A percentile compares a stretch with the other conserved stretches of the same genome.
phyloP scores from a whole-genome alignment of 352 stramenopile genomes.

The Globisporangium mamillatum region DNA sequence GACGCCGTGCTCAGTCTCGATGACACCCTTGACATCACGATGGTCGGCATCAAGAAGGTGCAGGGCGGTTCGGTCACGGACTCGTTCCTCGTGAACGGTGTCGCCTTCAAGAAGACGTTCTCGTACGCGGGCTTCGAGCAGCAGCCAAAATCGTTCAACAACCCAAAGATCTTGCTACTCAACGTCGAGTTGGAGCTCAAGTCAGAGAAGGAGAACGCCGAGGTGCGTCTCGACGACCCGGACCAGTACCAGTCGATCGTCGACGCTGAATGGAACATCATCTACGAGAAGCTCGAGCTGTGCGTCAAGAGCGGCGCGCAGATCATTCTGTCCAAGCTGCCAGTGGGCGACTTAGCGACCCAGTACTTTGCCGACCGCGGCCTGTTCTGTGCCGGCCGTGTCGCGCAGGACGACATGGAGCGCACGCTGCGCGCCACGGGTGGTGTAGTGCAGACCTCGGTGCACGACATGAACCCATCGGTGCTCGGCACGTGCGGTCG shows the following conservation, averaged over 20 bases:
- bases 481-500: conserved; percentile 93
- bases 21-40: conserved; percentile 80
- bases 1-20: conserved; percentile 94
- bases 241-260: conserved; percentile 99
- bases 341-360: conserved; percentile 96
- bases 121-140: conserved; percentile 99
- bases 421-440: conserved; percentile 95
- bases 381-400: conserved; percentile 97
- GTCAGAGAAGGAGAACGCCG: conserved; percentile 98
- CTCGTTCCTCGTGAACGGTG: conserved; percentile 96
- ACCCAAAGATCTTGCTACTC: conserved; percentile 96
- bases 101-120: conserved; percentile 99
- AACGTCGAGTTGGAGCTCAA: conserved; percentile 99
- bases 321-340: conserved; percentile 97
- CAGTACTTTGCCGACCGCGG: conserved; percentile 99
- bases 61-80: conserved; percentile 96
- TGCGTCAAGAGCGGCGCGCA: conserved; percentile 92
- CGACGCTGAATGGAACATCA: conserved; percentile 99
- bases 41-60: conserved; percentile 99
- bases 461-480: conserved; percentile 88
- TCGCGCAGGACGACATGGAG: conserved; percentile 97
- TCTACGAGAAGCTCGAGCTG: conserved; percentile 98
- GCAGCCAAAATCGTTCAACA: conserved; percentile 97
- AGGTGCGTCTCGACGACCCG: conserved; percentile 97
- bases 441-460: conserved; percentile 91